A percentile compares a stretch with the other conserved stretches of the same genome.
These are phyloP conservation scores for Claviceps maximensis DNA, from an alignment of 2,329 filamentous ascomycete genomes.

Conservation along the genomic window DNA sequence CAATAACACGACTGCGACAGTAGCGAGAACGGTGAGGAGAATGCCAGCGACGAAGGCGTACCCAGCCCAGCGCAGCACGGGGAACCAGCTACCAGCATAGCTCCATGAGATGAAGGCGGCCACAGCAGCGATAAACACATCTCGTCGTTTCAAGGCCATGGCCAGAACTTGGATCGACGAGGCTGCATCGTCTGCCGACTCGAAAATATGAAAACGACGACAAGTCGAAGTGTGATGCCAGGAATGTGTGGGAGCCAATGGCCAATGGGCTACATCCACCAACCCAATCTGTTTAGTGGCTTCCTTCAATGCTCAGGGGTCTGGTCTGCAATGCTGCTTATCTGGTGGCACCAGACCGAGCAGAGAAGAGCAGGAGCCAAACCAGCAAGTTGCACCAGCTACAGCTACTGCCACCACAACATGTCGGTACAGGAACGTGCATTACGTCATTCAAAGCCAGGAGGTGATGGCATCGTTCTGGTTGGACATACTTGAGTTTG, in stretches of 20 bases:
- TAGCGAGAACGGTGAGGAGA: slow-evolving; percentile 37
- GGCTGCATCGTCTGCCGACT: slow-evolving; percentile 18
- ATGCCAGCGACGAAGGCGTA: slow-evolving; percentile 69
- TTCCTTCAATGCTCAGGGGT: neutral
- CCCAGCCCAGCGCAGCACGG: slow-evolving; percentile 68
- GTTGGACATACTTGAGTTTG: neutral
- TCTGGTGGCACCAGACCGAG: neutral
- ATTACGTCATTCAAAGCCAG: neutral
- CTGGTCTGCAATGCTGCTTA: neutral
- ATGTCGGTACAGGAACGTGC: neutral
- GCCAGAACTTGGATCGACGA: slow-evolving; percentile 17
- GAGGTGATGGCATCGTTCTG: too few relatives aligned
- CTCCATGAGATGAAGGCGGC: slow-evolving; percentile 78
- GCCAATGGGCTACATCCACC: neutral
- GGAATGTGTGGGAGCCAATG: neutral
- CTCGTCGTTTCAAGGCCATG: slow-evolving; percentile 62
- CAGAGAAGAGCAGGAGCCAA: neutral
- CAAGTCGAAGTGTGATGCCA: neutral
- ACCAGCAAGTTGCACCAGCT: too few relatives aligned
- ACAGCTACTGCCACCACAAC: neutral
- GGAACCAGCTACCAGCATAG: slow-evolving; percentile 69
- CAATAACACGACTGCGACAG: slow-evolving; percentile 43
- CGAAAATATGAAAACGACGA: neutral
- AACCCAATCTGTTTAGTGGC: neutral
- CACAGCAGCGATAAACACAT: slow-evolving; percentile 55